A percentile compares a stretch with the other conserved stretches of the same genome.
These are phyloP conservation scores for Metarhizium guizhouense DNA, from an alignment of 2,329 filamentous ascomycete species.

Conservation along the genomic window DNA sequence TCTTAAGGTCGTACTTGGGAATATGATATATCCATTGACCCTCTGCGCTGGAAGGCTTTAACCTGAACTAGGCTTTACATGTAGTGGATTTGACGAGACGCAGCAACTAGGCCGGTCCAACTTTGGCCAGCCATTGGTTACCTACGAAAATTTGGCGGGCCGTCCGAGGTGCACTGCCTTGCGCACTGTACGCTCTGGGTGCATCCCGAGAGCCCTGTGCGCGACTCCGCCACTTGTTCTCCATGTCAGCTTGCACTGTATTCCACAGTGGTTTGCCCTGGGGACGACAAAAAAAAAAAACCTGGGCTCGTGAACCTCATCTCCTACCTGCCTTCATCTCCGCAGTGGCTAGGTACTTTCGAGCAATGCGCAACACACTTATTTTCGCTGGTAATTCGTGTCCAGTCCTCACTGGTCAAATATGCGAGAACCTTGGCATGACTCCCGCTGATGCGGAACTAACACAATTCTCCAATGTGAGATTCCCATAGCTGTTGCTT, in stretches of 20 bases:
- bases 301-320: neutral
- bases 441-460: slow-evolving; percentile 54
- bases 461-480: slow-evolving; percentile 62
- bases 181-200: neutral
- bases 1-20: too few species aligned
- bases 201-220: neutral
- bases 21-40: too few species aligned
- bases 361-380: slow-evolving; percentile 54
- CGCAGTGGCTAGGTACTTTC: neutral
- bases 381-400: slow-evolving; percentile 62
- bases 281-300: slow-evolving; percentile 4
- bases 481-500: slow-evolving; percentile 23
- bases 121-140: too few species aligned
- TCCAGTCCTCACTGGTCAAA: slow-evolving; percentile 53
- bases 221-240: neutral
- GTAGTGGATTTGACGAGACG: too few species aligned
- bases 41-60: too few species aligned
- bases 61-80: too few species aligned
- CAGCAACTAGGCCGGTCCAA: too few species aligned
- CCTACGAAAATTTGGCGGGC: too few species aligned
- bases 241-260: neutral
- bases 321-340: neutral
- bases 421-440: slow-evolving; percentile 62
- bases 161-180: neutral
- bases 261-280: neutral